These are phyloP conservation scores for Pleurotus platypus DNA, from an alignment of 768 basidiomycete genomes.

Conservation along the genomic window DNA sequence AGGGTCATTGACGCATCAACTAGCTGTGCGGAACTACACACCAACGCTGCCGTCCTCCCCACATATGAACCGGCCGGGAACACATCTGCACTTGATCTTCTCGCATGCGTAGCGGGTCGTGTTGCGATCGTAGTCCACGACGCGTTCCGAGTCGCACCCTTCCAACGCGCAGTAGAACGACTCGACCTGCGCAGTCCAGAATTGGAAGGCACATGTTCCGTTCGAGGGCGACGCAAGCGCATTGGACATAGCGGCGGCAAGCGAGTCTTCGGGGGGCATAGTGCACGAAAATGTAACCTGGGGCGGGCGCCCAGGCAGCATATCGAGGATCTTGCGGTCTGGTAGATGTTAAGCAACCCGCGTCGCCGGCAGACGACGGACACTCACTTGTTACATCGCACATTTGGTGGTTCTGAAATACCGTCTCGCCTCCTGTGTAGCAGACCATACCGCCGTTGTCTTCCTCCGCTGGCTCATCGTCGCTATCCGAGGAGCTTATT, in stretches of 20 bases:
- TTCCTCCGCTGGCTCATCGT: conserved; percentile 23
- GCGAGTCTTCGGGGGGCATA: neutral
- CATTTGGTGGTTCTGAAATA: conserved; percentile 96
- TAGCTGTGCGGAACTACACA: conserved; percentile 33
- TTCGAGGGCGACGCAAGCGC: conserved; percentile 15
- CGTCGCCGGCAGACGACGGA: neutral
- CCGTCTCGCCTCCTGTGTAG: conserved; percentile 88
- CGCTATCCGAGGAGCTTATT: conserved; percentile 28
- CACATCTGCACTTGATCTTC: conserved; percentile 84
- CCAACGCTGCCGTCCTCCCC: conserved; percentile 93
- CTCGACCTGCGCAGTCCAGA: conserved; percentile 94
- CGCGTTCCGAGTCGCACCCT: conserved; percentile 50
- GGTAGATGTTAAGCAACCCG: neutral
- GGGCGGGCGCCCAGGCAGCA: conserved; percentile 82
- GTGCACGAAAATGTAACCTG: conserved; percentile 94
- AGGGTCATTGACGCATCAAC: neutral
- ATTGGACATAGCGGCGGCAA: neutral
- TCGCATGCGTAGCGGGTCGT: conserved; percentile 77
- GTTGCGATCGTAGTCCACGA: conserved; percentile 60
- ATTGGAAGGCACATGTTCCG: conserved; percentile 87
- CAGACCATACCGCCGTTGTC: conserved; percentile 76
- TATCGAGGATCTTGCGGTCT: conserved; percentile 96
- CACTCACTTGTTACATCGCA: conserved; percentile 94
- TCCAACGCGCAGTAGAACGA: conserved; percentile 93
- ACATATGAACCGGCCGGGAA: conserved; percentile 93